These are phyloP conservation scores for Paecilomyces variotii DNA, from an alignment of 2,329 filamentous ascomycete genomes.

Conservation along the genomic window DNA sequence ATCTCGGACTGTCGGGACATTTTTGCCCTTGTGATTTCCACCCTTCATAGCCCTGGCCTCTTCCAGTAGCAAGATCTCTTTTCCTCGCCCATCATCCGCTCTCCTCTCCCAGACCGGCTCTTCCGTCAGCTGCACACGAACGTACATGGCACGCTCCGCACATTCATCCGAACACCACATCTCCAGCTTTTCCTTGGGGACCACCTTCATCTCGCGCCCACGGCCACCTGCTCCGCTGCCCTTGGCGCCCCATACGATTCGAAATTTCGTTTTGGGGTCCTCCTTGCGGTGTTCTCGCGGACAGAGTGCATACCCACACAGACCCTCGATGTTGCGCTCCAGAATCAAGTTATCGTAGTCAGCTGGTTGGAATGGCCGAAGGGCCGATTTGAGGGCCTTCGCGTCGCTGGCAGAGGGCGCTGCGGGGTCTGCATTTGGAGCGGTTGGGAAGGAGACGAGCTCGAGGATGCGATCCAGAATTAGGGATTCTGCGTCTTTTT, in stretches of 20 bases:
- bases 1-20: conserved; percentile 16
- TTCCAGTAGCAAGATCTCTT: conserved; percentile 56
- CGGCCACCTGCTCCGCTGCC: conserved; percentile 37
- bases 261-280: conserved; percentile 55
- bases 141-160: conserved; percentile 69
- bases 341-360: conserved; percentile 86
- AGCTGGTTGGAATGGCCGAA: conserved; percentile 70
- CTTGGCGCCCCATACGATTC: conserved; percentile 52
- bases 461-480: conserved; percentile 66
- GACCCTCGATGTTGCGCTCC: conserved; percentile 75
- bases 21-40: conserved; percentile 11
- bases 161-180: conserved; percentile 82
- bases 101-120: conserved; percentile 77
- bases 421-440: conserved; percentile 43
- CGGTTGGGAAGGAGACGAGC: conserved; percentile 57
- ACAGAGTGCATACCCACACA: conserved; percentile 82
- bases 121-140: conserved; percentile 81
- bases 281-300: conserved; percentile 52
- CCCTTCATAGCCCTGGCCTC: conserved; percentile 41
- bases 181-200: conserved; percentile 64
- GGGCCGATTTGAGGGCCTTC: conserved; percentile 54
- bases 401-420: conserved; percentile 54
- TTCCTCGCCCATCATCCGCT: conserved; percentile 39
- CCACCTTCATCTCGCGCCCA: conserved; percentile 55
- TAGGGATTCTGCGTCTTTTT: conserved; percentile 66